Percentiles rank a stretch among this genome's conserved stretches.
phyloP scores from a whole-genome alignment of 2,329 filamentous ascomycete genomes.

The Metarhizium robertsii region DNA sequence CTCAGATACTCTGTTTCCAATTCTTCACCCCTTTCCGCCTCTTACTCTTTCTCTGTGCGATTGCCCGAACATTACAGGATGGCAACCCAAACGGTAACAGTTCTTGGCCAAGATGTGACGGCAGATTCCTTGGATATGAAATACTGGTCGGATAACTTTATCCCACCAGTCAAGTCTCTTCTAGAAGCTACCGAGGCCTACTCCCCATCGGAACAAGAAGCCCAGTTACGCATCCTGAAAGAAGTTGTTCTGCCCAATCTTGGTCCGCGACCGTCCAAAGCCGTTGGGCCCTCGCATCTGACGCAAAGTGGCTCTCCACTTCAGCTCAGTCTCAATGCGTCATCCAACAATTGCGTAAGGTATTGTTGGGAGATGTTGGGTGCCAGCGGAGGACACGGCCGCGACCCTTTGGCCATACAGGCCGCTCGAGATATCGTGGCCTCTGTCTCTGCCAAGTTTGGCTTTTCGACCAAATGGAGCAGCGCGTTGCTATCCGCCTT shows the following conservation, averaged over 20 bases:
- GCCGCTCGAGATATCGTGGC: conserved; percentile 3
- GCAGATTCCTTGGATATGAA: neutral
- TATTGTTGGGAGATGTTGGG: conserved; percentile 10
- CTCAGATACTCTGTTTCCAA: too few species aligned
- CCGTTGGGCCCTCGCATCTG: conserved; percentile 3
- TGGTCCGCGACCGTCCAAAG: conserved; percentile 7
- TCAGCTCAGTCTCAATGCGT: conserved; percentile 7
- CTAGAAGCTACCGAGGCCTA: conserved; percentile 6
- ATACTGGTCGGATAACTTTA: conserved; percentile 5
- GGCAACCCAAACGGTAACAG: neutral
- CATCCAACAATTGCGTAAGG: conserved; percentile 2
- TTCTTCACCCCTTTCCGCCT: neutral
- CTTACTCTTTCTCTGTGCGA: neutral
- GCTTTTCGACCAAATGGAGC: conserved; percentile 6
- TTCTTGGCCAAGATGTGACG: neutral
- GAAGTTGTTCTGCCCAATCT: conserved; percentile 7
- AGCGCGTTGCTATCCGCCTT: conserved; percentile 3
- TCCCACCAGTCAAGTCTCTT: conserved; percentile 4
- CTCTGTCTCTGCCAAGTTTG: conserved; percentile 1
- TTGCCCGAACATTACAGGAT: too few species aligned
- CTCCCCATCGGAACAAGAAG: conserved; percentile 2
- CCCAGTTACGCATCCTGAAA: conserved; percentile 3
- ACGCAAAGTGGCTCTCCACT: conserved; percentile 6
- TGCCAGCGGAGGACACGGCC: neutral
- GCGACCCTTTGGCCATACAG: conserved; percentile 7